Conservation (phyloP, 1,284 basidiomycete genomes). For the Afroboletus lepidellus region DNA sequence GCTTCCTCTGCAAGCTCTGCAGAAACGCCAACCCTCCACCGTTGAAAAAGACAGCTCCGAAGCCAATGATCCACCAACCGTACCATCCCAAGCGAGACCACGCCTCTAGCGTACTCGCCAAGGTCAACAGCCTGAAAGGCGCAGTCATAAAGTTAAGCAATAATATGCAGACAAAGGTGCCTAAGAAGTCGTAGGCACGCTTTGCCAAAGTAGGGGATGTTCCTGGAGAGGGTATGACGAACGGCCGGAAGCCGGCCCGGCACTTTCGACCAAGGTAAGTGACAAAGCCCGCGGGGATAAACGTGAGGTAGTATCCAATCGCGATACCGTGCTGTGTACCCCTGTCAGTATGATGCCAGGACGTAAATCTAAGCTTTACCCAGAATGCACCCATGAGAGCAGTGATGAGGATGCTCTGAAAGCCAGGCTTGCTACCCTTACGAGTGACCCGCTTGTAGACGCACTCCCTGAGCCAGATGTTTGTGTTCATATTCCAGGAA, state of each 20-base stretch:
- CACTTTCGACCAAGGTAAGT: constrained; percentile 79
- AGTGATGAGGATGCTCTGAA: constrained; percentile 87
- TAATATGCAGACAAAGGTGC: constrained; percentile 56
- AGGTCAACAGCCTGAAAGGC: constrained; percentile 83
- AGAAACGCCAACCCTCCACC: constrained; percentile 54
- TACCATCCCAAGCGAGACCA: constrained; percentile 83
- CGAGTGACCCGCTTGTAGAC: constrained; percentile 95
- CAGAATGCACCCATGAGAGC: constrained; percentile 94
- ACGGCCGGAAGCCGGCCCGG: constrained; percentile 73
- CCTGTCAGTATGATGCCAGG: constrained; percentile 3
- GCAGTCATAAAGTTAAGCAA: constrained; percentile 81
- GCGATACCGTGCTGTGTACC: constrained; percentile 77
- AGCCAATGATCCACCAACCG: constrained; percentile 71
- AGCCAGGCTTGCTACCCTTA: constrained; percentile 85
- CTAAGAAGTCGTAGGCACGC: constrained; percentile 72
- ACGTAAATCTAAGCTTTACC: constrained; percentile 51
- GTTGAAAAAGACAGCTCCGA: constrained; percentile 67
- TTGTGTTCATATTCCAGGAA: constrained; percentile 92
- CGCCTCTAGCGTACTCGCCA: constrained; percentile 58
- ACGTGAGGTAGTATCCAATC: constrained; percentile 86
- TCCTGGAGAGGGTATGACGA: constrained; percentile 59
- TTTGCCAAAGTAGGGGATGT: constrained; percentile 50
- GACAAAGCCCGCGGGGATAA: constrained; percentile 74
- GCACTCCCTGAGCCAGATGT: constrained; percentile 94
- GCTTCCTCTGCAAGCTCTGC: constrained; percentile 49